Evolutionary conservation across 129 eudicot species (phyloP), one percentile per base, ranked within the genome.

Genomic region (Flaveria brownii): DNA sequence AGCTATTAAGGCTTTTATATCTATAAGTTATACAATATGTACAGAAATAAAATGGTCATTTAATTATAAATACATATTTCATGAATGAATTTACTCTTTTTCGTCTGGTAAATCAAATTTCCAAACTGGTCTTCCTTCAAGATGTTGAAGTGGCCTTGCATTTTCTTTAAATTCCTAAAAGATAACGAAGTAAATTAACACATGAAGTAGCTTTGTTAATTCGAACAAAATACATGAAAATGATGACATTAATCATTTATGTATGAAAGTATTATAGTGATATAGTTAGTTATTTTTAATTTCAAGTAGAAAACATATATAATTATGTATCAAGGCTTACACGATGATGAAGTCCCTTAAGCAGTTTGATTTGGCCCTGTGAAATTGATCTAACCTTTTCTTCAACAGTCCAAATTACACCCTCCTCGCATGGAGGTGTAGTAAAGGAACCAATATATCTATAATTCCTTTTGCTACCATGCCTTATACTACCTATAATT

Each of bases 361-460:
- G 73, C 62, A 75, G 70, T 49, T 71, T 16, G 26, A 87, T 46
- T 78, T 89, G 96, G 43, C 78, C 87, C 42, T 46, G 30, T 57
- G 96, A 85, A 60, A 81, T 81, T 2, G 96, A 70, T 49, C 72
- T 75, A 30, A 77, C 64, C 77, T 79, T 74, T 57, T 79, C 82
- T 4, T 73, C 46, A n/a, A 88, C n/a, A 4, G 88, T 84, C 94
- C 93, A 88, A 75, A 64, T 61, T 62, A 88, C 80, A 60, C 83
- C 85, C 70, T 88, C 92, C 5, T 84, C 45, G 81, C 92, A 88
- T 60, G 92, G 92, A 15, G 92, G 92, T 75, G 78, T 71, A 23
- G 92, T 88, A 49, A 88, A 88, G 23, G 94, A 88, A 52, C 94
- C 94, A 9, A 39, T 66, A 50, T 88, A 88, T 78, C 90, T 84